phyloP scores from a whole-genome alignment of 148 eudicot species.

The Fallopia convolvulus region DNA sequence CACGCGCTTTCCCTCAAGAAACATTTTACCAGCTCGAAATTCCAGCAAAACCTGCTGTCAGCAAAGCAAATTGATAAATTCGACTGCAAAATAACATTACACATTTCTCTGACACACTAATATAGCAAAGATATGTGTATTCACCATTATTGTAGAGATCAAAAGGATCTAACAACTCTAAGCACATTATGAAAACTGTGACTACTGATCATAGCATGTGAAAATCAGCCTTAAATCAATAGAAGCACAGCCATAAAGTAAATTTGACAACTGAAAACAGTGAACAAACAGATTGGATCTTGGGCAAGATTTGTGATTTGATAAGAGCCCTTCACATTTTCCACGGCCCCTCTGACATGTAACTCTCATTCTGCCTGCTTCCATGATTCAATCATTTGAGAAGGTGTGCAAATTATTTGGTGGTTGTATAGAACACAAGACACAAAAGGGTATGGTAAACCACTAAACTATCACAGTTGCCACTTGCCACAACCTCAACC shows the following conservation, averaged over 20 bases:
- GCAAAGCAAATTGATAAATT: not conserved
- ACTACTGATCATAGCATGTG: not conserved
- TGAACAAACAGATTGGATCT: not conserved
- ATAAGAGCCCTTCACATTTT: not conserved
- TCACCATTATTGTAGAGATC: not conserved
- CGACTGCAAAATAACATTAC: not conserved
- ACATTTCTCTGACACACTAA: not conserved
- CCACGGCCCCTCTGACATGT: not conserved
- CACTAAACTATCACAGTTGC: not conserved
- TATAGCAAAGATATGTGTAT: not conserved
- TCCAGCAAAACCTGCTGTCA: conserved; percentile 59
- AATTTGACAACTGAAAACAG: not conserved
- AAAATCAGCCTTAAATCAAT: not conserved
- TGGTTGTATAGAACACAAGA: not conserved
- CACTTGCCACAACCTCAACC: not conserved
- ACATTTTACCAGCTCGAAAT: conserved; percentile 97
- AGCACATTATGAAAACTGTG: not conserved
- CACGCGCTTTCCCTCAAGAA: conserved; percentile 71
- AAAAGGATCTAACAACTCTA: too few species aligned
- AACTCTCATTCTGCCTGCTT: not conserved
- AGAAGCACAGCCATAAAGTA: not conserved
- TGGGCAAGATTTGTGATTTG: not conserved
- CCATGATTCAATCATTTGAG: not conserved
- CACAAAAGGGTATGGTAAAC: not conserved
- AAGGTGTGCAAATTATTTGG: not conserved